Evolutionary conservation across 2,329 filamentous ascomycete genomes (phyloP), one percentile per base, ranked within the genome.

Genomic region (Elsinoe australis): DNA sequence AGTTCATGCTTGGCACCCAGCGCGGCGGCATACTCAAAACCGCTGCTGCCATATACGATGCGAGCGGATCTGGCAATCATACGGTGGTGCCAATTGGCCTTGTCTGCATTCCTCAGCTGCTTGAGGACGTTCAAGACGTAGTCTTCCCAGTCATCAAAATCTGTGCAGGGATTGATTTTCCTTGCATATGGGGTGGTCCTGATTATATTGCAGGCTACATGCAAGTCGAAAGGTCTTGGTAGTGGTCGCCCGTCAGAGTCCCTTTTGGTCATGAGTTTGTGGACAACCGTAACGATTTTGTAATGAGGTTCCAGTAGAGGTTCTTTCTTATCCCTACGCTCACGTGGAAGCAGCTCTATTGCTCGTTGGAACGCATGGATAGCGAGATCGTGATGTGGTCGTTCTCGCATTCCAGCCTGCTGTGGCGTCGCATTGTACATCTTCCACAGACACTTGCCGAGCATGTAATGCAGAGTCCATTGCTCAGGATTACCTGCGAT

Each of bases 41-140:
- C 70, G 39, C 70, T 69, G 32, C 76, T 74, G 50, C 82, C 73
- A 55, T 78, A 83, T 5, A 82, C 67, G 32, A 83, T 71, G 54
- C 75, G 74, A 4, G 79, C 80, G 53, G 77, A 82, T 18, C 88
- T 80, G 59, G 83, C 82, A 47, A 87, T 86, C 68, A 95, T 88
- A 15, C 89, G 83, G 63, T 95, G 89, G 60, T 95, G 89, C 89
- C 89, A 95, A 58, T 92, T 90, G 0, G 86, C 85, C 69, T 94
- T 94, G 66, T 95, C 89, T 52, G 87, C 87, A 28, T 67, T 67
- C 48, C 77, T 74, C 47, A 83, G 64, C 24, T 70, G 71, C 56
- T 75, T 77, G 41, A 82, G 63, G 0, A 81, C 77, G 73, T 66
- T 79, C 10, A 82, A 64, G 34, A 83, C 76, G 56, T 86, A 85